A percentile compares a stretch with the other conserved stretches of the same genome.
Conservation (phyloP, 108 stramenopile species). For the Bacterosira constricta region DNA sequence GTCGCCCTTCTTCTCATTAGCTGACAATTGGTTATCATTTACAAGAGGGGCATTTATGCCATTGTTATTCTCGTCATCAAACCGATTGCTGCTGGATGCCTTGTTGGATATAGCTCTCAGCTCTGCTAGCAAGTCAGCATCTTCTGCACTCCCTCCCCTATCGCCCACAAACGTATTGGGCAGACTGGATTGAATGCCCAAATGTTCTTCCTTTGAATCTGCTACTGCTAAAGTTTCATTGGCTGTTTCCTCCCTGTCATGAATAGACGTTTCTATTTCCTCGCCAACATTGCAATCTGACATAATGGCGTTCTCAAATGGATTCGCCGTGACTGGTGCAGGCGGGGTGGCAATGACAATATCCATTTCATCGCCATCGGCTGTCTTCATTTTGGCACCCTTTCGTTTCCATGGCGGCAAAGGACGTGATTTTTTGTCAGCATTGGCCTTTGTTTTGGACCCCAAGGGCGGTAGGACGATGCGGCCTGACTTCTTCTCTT, state of each 20-base stretch:
- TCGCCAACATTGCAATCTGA: neutral
- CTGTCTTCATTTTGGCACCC: constrained; percentile 7
- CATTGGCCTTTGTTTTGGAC: constrained; percentile 1
- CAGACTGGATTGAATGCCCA: constrained; percentile 45
- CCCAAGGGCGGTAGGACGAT: constrained; percentile 5
- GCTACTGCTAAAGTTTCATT: neutral
- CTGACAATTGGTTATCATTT: neutral
- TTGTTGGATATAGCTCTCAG: constrained; percentile 68
- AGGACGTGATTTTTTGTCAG: neutral
- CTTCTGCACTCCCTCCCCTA: constrained; percentile 82
- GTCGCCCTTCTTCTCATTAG: neutral
- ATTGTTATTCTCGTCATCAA: constrained; percentile 36
- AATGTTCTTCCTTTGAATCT: no score
- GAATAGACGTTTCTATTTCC: constrained; percentile 2
- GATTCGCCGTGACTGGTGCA: neutral
- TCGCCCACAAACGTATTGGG: constrained; percentile 74
- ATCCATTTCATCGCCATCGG: constrained; percentile 4
- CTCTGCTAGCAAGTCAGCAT: constrained; percentile 74
- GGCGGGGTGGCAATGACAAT: constrained; percentile 7
- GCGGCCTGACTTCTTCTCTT: neutral
- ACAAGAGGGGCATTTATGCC: neutral
- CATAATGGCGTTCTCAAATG: neutral
- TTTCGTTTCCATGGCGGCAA: constrained; percentile 34
- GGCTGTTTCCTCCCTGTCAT: neutral
- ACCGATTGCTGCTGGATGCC: constrained; percentile 50